These are phyloP conservation scores for Xylogone sp. DNA, from an alignment of 2,329 filamentous ascomycete species.

Conservation along the genomic window DNA sequence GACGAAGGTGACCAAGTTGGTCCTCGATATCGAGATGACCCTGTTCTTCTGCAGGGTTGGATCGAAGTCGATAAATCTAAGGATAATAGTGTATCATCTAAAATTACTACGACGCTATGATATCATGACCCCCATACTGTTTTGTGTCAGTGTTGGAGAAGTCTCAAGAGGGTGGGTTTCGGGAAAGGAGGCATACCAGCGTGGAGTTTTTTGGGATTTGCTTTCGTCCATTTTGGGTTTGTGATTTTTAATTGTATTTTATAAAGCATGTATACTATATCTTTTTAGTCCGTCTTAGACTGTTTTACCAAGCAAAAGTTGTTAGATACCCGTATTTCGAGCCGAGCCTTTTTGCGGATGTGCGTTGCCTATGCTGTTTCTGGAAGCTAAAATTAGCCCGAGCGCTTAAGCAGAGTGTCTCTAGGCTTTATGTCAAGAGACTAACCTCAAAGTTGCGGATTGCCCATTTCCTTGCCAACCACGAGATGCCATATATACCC, in stretches of 20 bases:
- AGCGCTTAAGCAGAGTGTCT: too few relatives aligned
- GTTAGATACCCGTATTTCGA: neutral
- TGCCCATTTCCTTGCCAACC: too few relatives aligned
- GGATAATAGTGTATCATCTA: neutral
- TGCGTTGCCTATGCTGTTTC: too few relatives aligned
- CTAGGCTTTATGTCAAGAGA: too few relatives aligned
- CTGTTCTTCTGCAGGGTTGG: neutral
- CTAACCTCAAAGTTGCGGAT: too few relatives aligned
- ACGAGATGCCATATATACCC: too few relatives aligned
- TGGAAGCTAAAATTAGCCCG: too few relatives aligned
- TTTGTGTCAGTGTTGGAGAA: neutral
- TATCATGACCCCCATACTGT: neutral
- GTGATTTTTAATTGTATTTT: neutral
- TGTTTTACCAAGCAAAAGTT: neutral
- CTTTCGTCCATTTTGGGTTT: neutral
- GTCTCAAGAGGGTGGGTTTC: neutral
- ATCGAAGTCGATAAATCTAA: neutral
- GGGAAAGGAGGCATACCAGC: neutral
- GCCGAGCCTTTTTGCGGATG: too few relatives aligned
- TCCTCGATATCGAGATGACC: neutral
- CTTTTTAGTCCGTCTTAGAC: neutral
- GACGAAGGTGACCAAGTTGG: slow-evolving; percentile 27
- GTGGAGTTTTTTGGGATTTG: neutral
- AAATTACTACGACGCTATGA: neutral
- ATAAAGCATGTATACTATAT: neutral